A percentile compares a stretch with the other conserved stretches of the same genome.
Evolutionary conservation across 208 protist species (phyloP).

Genomic region (Acanthamoeba triangularis): DNA sequence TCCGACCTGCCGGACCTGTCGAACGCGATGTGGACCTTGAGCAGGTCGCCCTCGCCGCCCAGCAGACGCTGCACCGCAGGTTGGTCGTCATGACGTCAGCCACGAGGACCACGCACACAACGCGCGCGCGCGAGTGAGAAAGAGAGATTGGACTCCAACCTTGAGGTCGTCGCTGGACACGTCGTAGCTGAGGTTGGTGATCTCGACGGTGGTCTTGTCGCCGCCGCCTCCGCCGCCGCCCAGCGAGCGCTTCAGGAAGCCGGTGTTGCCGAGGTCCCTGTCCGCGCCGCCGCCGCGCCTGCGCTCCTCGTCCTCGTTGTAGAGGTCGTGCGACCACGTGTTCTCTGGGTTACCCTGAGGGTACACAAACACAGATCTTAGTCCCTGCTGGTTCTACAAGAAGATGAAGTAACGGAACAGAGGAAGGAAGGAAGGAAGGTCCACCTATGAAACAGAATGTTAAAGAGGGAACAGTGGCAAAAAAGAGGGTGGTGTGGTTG

Average conservation of each 20-base stretch:
- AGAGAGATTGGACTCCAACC: background rate
- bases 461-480: background rate
- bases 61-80: background rate
- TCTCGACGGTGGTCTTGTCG: slow-evolving; percentile 30
- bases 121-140: background rate
- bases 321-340: slow-evolving; percentile 53
- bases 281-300: background rate
- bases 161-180: background rate
- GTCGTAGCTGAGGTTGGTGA: slow-evolving; percentile 49
- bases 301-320: slow-evolving; percentile 52
- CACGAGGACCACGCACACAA: too few species aligned
- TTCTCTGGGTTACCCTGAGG: slow-evolving; percentile 18
- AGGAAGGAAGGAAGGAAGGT: background rate
- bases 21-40: slow-evolving; percentile 8
- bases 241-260: slow-evolving; percentile 54
- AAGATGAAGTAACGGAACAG: background rate
- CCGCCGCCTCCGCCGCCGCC: background rate
- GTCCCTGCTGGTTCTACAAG: background rate
- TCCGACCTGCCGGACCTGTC: slow-evolving; percentile 32
- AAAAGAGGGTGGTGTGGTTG: background rate
- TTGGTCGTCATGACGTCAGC: background rate
- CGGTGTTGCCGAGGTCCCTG: slow-evolving; percentile 40
- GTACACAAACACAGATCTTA: background rate
- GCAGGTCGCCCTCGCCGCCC: background rate
- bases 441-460: background rate